Percentiles rank a stretch among this genome's conserved stretches.
These are phyloP conservation scores for Ambrosiella cleistominuta DNA, from an alignment of 2,329 filamentous ascomycete species.

Conservation along the genomic window DNA sequence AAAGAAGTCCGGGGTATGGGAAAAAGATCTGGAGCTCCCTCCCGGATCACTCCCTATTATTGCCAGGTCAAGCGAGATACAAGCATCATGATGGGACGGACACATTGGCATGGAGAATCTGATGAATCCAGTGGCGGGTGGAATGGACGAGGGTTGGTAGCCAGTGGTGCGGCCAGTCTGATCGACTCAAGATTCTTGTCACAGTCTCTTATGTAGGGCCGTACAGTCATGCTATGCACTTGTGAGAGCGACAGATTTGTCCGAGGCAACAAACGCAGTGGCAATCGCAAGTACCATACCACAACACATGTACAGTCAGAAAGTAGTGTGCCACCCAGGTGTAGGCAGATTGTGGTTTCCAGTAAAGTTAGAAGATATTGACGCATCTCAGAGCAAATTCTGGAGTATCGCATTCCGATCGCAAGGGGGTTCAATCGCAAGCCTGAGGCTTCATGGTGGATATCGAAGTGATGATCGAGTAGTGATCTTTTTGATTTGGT, in stretches of 20 bases:
- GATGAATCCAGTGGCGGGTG: background rate
- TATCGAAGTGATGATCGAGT: no score
- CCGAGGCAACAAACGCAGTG: background rate
- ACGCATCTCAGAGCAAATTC: no score
- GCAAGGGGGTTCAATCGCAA: no score
- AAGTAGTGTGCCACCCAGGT: background rate
- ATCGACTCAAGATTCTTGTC: background rate
- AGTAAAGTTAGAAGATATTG: background rate
- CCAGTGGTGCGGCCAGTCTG: background rate
- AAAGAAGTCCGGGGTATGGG: background rate
- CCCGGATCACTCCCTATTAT: background rate
- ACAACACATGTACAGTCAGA: background rate
- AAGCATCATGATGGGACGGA: constrained; percentile 2
- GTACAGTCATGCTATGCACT: background rate
- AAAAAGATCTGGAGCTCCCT: background rate
- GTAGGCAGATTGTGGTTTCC: background rate
- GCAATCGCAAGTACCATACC: background rate
- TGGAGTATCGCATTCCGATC: no score
- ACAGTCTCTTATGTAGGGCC: background rate
- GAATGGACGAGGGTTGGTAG: background rate
- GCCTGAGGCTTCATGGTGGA: no score
- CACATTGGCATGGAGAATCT: background rate
- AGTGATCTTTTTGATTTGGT: no score
- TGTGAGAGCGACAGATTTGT: background rate
- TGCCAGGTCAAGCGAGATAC: background rate